Evolutionary conservation across 2,329 filamentous ascomycete species (phyloP), one percentile per base, ranked within the genome.

Genomic region (Hypomyces perniciosus): DNA sequence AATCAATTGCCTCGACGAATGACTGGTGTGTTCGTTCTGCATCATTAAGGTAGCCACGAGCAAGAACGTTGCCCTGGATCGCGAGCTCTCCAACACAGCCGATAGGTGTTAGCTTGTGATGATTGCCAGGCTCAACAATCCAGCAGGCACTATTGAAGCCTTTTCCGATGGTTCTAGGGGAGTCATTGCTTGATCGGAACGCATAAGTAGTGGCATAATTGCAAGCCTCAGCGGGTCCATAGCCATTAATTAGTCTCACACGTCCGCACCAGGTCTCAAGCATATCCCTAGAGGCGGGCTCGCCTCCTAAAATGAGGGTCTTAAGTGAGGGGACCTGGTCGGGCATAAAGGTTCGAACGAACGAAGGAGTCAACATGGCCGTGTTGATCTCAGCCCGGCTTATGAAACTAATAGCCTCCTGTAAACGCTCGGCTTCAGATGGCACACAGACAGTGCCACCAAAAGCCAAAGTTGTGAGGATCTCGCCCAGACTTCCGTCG

Each of bases 31-130:
- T 81, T 28, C 38, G 35, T 10, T 31, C 44, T 3, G n/a, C 4
- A 29, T 65, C 58, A 46, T 75, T 72, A 12, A 77, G 58, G 52
- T 80, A 80, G 30, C 75, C 74, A 37, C 70, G 62, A 26, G 72
- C 74, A 10, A 80, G 67, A 2, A 71, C 66, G 2, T 74, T 75
- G 1, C 72, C 71, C 49, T 67, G 66, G 34, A 74, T 54, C 4
- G 67, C 54, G 26, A 69, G 55, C 52, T 70, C 68, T 6, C 64
- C 65, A 28, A 60, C 29, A 4, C 34, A 43, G 3, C 63, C 63
- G 7, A 62, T 40, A 1, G 62, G 59, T 5, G 52, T 44, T 7
- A 64, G 53, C 6, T 44, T 31, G 31, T 60, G 38, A 45, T 51
- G 42, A 31, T 63, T 50, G 20, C 54, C 51, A 2, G 55, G 26